Percentiles rank a stretch among this genome's conserved stretches.
Evolutionary conservation across 768 basidiomycete species (phyloP).

Genomic region (Brasilioporus rufonigricans): DNA sequence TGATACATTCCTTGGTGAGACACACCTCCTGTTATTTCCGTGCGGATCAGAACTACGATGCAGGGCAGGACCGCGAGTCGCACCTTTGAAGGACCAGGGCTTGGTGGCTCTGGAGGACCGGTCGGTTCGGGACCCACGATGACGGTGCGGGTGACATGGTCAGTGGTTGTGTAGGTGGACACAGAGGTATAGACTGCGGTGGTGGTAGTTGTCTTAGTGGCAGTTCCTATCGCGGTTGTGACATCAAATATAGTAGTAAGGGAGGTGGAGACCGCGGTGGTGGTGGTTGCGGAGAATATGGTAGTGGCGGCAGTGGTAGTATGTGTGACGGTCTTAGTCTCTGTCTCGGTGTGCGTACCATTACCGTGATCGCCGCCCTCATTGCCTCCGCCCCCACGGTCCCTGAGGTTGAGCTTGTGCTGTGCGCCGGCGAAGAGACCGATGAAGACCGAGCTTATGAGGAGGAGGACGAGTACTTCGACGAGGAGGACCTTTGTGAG

Average conservation of each 20-base stretch:
- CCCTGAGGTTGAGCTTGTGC: conserved; percentile 62
- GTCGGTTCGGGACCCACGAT: conserved; percentile 40
- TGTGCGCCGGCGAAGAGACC: conserved; percentile 91
- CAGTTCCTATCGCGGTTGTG: conserved; percentile 40
- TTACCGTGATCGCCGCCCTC: conserved; percentile 26
- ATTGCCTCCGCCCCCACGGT: conserved; percentile 32
- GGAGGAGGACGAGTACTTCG: conserved; percentile 70
- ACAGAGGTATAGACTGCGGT: conserved; percentile 37
- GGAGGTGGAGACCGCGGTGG: conserved; percentile 34
- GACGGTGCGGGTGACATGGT: conserved; percentile 38
- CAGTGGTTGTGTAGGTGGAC: conserved; percentile 39
- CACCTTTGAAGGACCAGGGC: conserved; percentile 58
- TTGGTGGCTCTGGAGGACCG: conserved; percentile 49
- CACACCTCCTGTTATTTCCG: conserved; percentile 55
- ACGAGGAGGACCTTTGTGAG: conserved; percentile 81
- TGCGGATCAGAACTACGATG: background rate
- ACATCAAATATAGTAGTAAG: conserved; percentile 33
- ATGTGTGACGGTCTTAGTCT: conserved; percentile 32
- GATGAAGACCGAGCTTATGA: conserved; percentile 84
- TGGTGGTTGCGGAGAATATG: conserved; percentile 29
- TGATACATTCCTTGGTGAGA: conserved; percentile 74
- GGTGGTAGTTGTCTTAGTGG: conserved; percentile 38
- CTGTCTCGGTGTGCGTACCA: conserved; percentile 34
- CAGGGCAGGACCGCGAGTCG: background rate
- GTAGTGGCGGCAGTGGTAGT: conserved; percentile 32